Evolutionary conservation across 2,329 filamentous ascomycete species (phyloP).

Genomic region (Trichophyton simii): DNA sequence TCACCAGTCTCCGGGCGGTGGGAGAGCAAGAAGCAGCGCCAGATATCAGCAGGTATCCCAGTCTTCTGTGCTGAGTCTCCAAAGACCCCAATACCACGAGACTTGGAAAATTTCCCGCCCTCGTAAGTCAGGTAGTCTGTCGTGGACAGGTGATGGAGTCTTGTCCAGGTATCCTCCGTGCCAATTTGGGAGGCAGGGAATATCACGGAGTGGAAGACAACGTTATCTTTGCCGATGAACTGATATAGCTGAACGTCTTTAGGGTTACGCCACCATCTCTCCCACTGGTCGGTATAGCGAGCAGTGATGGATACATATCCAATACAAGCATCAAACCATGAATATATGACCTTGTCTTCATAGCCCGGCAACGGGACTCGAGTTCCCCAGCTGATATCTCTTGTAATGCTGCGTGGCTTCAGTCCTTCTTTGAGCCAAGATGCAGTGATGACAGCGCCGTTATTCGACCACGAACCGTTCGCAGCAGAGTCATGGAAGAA

Average conservation of each 20-base stretch:
- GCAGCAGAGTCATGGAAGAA: conserved; percentile 65
- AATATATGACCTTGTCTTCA: conserved; percentile 65
- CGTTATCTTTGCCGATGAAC: conserved; percentile 79
- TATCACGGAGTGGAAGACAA: conserved; percentile 67
- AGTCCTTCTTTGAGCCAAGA: conserved; percentile 55
- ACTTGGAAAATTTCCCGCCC: conserved; percentile 74
- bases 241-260: conserved; percentile 72
- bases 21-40: conserved; percentile 74
- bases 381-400: conserved; percentile 74
- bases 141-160: conserved; percentile 67
- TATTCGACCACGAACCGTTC: conserved; percentile 47
- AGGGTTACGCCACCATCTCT: conserved; percentile 77
- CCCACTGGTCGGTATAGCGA: conserved; percentile 69
- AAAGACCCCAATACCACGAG: conserved; percentile 69
- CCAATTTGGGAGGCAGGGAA: conserved; percentile 75
- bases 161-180: conserved; percentile 68
- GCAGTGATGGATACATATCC: conserved; percentile 80
- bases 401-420: conserved; percentile 65
- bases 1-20: conserved; percentile 67
- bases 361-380: conserved; percentile 43
- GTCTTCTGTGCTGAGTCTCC: conserved; percentile 71
- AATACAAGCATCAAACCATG: conserved; percentile 74
- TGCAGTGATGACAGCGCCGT: conserved; percentile 33
- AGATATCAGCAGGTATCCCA: conserved; percentile 63
- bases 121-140: conserved; percentile 75